Conservation (phyloP, 306 rosid genomes). For the Cicer pinnatifidum region DNA sequence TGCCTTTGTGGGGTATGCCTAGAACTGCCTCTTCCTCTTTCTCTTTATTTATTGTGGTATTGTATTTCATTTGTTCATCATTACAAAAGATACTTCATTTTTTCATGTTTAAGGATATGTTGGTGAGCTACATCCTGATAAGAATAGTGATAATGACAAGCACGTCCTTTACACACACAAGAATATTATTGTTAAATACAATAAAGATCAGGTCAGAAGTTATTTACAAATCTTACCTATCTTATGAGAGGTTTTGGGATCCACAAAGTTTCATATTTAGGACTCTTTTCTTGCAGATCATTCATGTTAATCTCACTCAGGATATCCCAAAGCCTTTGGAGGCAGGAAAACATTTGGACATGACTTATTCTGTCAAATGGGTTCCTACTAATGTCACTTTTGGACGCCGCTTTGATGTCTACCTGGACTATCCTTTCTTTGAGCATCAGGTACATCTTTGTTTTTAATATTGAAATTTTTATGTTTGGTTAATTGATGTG, state of each 20-base stretch:
- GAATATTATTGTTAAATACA: constrained; percentile 71
- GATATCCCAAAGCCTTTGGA: constrained; percentile 80
- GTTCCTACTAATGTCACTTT: constrained; percentile 72
- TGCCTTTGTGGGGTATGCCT: constrained; percentile 93
- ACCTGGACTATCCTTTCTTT: constrained; percentile 94
- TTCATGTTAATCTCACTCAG: constrained; percentile 91
- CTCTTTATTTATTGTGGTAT: constrained; percentile 28
- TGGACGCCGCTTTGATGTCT: constrained; percentile 95
- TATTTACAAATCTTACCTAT: constrained; percentile 33
- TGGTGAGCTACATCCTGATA: constrained; percentile 87
- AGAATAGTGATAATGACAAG: constrained; percentile 80
- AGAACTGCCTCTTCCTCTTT: constrained; percentile 38
- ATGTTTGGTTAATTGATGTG: constrained; percentile 21
- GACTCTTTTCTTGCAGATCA: constrained; percentile 63
- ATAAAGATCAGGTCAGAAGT: constrained; percentile 90
- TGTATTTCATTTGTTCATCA: constrained; percentile 38
- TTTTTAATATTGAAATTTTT: constrained; percentile 25
- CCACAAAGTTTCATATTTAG: constrained; percentile 37
- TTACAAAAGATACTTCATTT: constrained; percentile 24
- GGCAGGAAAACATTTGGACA: constrained; percentile 66
- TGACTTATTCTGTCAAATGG: constrained; percentile 95
- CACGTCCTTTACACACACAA: constrained; percentile 91
- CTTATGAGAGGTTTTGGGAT: constrained; percentile 30
- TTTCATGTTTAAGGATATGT: constrained; percentile 70
- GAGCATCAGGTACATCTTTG: constrained; percentile 79